These are phyloP conservation scores for Conidiobolus incongruus DNA, from an alignment of 371 early-diverging fungal species.

Conservation along the genomic window DNA sequence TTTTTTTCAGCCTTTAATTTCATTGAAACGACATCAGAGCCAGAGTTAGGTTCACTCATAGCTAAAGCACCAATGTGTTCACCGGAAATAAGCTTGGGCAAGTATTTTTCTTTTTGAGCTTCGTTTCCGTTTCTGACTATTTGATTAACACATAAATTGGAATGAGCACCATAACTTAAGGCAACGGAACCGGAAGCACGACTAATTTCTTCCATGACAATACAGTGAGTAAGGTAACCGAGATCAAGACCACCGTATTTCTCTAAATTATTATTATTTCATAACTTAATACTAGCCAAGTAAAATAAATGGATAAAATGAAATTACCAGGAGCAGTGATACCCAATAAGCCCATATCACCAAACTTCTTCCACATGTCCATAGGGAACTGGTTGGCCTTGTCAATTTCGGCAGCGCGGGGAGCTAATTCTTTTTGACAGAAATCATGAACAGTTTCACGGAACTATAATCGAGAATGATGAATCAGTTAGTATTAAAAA, in stretches of 20 bases:
- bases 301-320: background rate
- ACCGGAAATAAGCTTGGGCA: slow-evolving; percentile 79
- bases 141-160: slow-evolving; percentile 93
- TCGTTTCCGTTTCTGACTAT: slow-evolving; percentile 78
- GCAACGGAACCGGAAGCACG: slow-evolving; percentile 83
- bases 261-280: slow-evolving; percentile 13
- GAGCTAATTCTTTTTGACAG: slow-evolving; percentile 63
- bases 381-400: slow-evolving; percentile 66
- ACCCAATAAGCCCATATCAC: slow-evolving; percentile 87
- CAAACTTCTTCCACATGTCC: slow-evolving; percentile 94
- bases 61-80: slow-evolving; percentile 88
- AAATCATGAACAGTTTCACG: slow-evolving; percentile 50
- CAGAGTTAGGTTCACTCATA: slow-evolving; percentile 84
- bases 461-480: slow-evolving; percentile 14
- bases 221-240: slow-evolving; percentile 79
- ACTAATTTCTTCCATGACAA: slow-evolving; percentile 87
- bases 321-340: slow-evolving; percentile 44
- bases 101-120: slow-evolving; percentile 72
- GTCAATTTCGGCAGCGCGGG: slow-evolving; percentile 69
- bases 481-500: background rate
- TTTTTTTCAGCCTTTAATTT: slow-evolving; percentile 59
- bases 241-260: slow-evolving; percentile 77
- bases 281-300: background rate
- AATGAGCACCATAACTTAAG: slow-evolving; percentile 89
- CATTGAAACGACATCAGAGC: slow-evolving; percentile 94